Evolutionary conservation across 306 rosid species (phyloP), one percentile per base, ranked within the genome.

Genomic region (Albizia julibrissin): DNA sequence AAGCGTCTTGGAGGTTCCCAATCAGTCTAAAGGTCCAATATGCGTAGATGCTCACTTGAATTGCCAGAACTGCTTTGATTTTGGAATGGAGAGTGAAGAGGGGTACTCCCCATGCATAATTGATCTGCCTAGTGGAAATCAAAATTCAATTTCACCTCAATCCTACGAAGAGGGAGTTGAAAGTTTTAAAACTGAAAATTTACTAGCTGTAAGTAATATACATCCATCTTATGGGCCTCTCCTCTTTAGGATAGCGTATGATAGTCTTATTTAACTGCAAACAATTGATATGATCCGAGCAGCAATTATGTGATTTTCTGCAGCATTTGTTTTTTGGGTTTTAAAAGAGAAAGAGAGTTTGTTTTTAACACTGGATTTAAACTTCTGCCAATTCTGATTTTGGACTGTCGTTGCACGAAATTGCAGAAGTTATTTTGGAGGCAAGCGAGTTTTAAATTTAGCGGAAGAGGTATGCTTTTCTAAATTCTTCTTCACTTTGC

Each of bases 401-500:
- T 71, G 65, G 39, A 31, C 49, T 85, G 65, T 22, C 79, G 79
- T 84, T 84, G 83, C 77, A 72, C 80, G 79, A 90, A 78, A 86
- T 82, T 88, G 84, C 97, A 93, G 90, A 93, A 79, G 78, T 89
- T 89, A 52, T 82, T 89, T 83, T 86, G 89, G 87, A 89, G 97
- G 85, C 97, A 91, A 75, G 82, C 94, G 54, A 93, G 94, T 85
- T 86, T 87, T 69, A 88, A 88, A 74, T 47, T 68, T 37, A 90
- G 93, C 37, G 91, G 84, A 54, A 91, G 86, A 87, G 89, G 87
- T 52, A 75, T 87, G 87, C 70, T 71, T 84, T 39, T 10, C 14
- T 39, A 10, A 56, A 49, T 21, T 16, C 18, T 21, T 16, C 18
- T 66, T 78, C 21, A 54, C 21, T 39, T 52, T 74, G 43, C 65